These are phyloP conservation scores for Primulina tabacum DNA, from an alignment of 257 asterid species.

Conservation along the genomic window DNA sequence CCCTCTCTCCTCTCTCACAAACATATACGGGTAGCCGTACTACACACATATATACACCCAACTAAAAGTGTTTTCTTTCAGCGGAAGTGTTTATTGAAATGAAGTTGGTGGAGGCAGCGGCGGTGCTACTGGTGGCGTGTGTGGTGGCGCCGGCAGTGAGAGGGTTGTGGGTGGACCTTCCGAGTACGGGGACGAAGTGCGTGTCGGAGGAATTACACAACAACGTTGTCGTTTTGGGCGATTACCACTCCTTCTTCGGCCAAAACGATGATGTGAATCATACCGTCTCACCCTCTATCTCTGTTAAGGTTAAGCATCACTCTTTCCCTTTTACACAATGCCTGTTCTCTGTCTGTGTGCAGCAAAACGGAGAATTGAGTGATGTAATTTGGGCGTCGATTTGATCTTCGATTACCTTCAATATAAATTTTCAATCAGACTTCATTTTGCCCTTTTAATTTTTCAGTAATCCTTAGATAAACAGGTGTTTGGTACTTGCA, in stretches of 20 bases:
- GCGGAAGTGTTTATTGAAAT: background rate
- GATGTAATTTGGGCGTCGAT: background rate
- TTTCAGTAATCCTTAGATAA: background rate
- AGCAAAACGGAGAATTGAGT: background rate
- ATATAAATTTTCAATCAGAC: no score
- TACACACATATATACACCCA: no score
- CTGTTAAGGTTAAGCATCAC: conserved; percentile 53
- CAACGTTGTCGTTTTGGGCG: conserved; percentile 83
- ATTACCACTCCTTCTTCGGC: conserved; percentile 63
- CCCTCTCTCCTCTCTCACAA: background rate
- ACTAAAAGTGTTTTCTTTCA: no score
- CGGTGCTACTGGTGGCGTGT: background rate
- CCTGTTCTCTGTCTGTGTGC: background rate
- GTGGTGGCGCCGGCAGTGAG: background rate
- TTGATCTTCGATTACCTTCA: background rate
- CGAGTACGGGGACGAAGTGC: conserved; percentile 68
- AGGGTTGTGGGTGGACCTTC: conserved; percentile 60
- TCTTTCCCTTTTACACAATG: background rate
- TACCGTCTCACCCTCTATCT: conserved; percentile 45
- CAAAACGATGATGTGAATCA: conserved; percentile 42
- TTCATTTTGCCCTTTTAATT: background rate
- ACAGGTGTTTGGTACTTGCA: no score
- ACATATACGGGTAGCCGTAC: background rate
- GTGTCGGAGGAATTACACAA: conserved; percentile 87
- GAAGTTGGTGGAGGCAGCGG: background rate